Evolutionary conservation across 1,139 yeast species (phyloP).

Genomic region (Saccharomyces hybrid): DNA sequence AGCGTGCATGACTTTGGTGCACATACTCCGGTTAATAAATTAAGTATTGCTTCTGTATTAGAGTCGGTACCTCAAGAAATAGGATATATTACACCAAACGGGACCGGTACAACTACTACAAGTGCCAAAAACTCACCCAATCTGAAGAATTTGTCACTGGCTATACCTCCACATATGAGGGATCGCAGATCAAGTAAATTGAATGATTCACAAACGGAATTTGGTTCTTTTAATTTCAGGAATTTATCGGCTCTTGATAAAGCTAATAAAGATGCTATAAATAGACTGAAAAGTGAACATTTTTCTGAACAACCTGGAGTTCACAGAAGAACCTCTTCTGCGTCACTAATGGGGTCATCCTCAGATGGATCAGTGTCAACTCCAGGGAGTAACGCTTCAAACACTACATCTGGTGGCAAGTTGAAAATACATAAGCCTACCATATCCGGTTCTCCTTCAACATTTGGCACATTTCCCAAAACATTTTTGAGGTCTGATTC

Average conservation of each 20-base stretch:
- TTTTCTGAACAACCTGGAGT: conserved; percentile 36
- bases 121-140: conserved; percentile 26
- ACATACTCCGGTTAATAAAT: conserved; percentile 20
- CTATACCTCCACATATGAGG: conserved; percentile 49
- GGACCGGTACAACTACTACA: not conserved
- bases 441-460: conserved; percentile 1
- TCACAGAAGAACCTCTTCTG: conserved; percentile 26
- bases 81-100: not conserved
- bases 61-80: conserved; percentile 20
- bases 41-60: conserved; percentile 28
- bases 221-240: conserved; percentile 88
- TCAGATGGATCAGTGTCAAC: conserved; percentile 26
- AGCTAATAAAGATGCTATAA: conserved; percentile 89
- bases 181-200: conserved; percentile 62
- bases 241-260: conserved; percentile 85
- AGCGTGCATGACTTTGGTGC: conserved; percentile 24
- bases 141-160: conserved; percentile 36
- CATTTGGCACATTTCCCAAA: conserved; percentile 5
- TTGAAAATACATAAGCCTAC: conserved; percentile 1
- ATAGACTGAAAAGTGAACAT: conserved; percentile 78
- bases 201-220: conserved; percentile 68
- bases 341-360: conserved; percentile 32
- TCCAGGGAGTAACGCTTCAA: conserved; percentile 9
- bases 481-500: conserved; percentile 19
- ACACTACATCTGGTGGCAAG: not conserved